Evolutionary conservation across 371 early-diverging fungal species (phyloP), one percentile per base, ranked within the genome.

Genomic region (Saksenaea oblongispora): DNA sequence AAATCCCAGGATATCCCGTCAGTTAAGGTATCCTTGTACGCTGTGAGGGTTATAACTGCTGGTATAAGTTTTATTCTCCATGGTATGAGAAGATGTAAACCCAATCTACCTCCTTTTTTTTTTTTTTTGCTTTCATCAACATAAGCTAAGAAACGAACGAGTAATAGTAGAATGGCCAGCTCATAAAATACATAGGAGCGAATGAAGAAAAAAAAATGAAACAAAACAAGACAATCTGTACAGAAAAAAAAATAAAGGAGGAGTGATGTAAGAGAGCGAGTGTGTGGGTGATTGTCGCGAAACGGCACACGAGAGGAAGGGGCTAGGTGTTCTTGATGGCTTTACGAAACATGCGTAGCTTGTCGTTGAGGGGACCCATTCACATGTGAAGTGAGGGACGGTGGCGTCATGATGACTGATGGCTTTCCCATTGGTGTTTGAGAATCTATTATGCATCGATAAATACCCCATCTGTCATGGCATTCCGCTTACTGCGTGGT

Each of bases 111-210:
- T 11, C 2, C 39, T 2, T 39, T 3, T 11, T 39, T 3, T 11
- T 39, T 39, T 39, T 11, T 11, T 5, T 39, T 11, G 39, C n/a
- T n/a, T n/a, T n/a, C n/a, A n/a, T n/a, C n/a, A 14, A 39, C 15
- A n/a, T 39, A 39, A 11, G n/a, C n/a, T 14, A n/a, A n/a, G 39
- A 39, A 39, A 39, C 39, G 39, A 39, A 39, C 39, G 39, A 11
- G n/a, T n/a, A 39, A 39, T 3, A 39, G 39, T 39, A 14, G 39
- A 39, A 39, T 22, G 51, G 11, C 27, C 51, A 47, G 51, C 24
- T 22, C 51, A 47, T 47, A 22, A 47, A 47, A 47, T 47, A 47
- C 51, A 47, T 47, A 47, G 18, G 22, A 47, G 22, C 51, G 51
- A 47, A 47, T 22, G 22, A 22, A 47, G n/a, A n/a, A 47, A 47